These are phyloP conservation scores for Mallotus repandus DNA, from an alignment of 441 rosid genomes.

Conservation along the genomic window DNA sequence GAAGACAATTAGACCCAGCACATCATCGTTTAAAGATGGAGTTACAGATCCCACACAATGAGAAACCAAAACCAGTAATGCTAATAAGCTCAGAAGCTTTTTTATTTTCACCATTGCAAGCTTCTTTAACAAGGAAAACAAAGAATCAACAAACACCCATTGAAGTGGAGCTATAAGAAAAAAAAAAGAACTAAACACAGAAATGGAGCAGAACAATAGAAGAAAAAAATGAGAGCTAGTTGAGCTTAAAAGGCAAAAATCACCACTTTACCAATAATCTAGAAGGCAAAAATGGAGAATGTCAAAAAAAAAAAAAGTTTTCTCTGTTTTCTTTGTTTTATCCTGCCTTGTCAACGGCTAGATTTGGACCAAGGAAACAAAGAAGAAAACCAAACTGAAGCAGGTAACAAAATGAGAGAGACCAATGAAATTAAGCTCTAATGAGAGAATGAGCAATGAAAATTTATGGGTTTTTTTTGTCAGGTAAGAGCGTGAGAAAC, in stretches of 20 bases:
- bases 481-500: neutral
- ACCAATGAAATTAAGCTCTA: neutral
- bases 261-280: neutral
- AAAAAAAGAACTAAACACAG: neutral
- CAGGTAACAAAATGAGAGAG: neutral
- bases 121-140: slow-evolving; percentile 2
- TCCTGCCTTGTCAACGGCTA: neutral
- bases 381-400: neutral
- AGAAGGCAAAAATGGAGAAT: neutral
- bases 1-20: slow-evolving; percentile 86
- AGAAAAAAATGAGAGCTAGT: neutral
- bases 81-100: slow-evolving; percentile 32
- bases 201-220: neutral
- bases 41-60: slow-evolving; percentile 56
- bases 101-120: slow-evolving; percentile 29
- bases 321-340: neutral
- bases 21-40: slow-evolving; percentile 87
- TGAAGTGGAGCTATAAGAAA: neutral
- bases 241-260: neutral
- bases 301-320: neutral
- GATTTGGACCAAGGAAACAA: slow-evolving; percentile 21
- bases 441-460: neutral
- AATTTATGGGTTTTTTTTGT: neutral
- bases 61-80: slow-evolving; percentile 38
- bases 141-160: slow-evolving; percentile 15